A percentile compares a stretch with the other conserved stretches of the same genome.
Evolutionary conservation across 2,329 filamentous ascomycete genomes (phyloP).

Genomic region (Polychaeton citri): DNA sequence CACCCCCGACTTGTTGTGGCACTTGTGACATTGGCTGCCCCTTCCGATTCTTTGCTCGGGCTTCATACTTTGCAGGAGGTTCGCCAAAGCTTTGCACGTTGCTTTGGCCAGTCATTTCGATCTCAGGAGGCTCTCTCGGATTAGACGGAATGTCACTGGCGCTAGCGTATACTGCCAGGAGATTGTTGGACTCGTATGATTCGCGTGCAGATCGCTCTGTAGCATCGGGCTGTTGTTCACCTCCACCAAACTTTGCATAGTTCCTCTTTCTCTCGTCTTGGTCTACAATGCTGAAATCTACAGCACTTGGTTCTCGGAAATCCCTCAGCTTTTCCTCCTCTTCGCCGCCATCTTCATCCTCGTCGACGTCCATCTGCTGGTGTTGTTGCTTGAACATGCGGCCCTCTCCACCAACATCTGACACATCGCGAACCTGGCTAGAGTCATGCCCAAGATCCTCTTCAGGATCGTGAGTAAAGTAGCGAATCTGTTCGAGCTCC

Average conservation of each 20-base stretch:
- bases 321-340: constrained; percentile 37
- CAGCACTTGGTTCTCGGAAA: constrained; percentile 25
- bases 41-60: constrained; percentile 10
- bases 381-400: constrained; percentile 43
- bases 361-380: constrained; percentile 54
- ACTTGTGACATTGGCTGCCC: background rate
- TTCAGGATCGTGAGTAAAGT: constrained; percentile 58
- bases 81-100: constrained; percentile 24
- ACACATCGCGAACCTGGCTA: constrained; percentile 58
- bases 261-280: constrained; percentile 29
- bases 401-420: constrained; percentile 54
- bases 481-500: constrained; percentile 51
- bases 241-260: constrained; percentile 33
- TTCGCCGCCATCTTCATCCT: constrained; percentile 44
- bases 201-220: constrained; percentile 31
- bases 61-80: constrained; percentile 16
- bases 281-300: constrained; percentile 32
- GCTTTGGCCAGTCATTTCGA: constrained; percentile 12
- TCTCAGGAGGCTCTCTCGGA: constrained; percentile 31
- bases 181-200: constrained; percentile 30
- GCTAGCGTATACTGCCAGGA: constrained; percentile 34
- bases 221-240: constrained; percentile 24
- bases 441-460: constrained; percentile 56
- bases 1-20: constrained; percentile 7
- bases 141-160: constrained; percentile 32